Percentiles rank a stretch among this genome's conserved stretches.
These are phyloP conservation scores for Cercospora zeina DNA, from an alignment of 2,329 filamentous ascomycete species.

Conservation along the genomic window DNA sequence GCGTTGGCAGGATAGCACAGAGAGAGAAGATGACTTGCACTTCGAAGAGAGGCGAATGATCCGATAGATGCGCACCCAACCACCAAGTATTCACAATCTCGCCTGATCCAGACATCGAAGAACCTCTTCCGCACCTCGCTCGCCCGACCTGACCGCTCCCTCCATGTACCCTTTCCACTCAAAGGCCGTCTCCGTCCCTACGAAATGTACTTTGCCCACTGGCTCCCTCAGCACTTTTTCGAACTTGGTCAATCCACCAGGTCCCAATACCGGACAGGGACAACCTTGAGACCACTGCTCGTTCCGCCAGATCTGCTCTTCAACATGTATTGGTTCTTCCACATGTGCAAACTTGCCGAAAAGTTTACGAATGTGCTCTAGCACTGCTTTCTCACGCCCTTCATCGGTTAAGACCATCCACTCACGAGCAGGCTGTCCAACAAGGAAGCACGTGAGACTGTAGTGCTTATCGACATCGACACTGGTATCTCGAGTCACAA, in stretches of 20 bases:
- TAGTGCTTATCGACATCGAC: constrained; percentile 32
- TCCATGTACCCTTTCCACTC: constrained; percentile 63
- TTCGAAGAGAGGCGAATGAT: neutral
- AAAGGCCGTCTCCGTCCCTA: constrained; percentile 55
- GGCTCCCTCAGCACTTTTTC: constrained; percentile 31
- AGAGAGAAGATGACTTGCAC: neutral
- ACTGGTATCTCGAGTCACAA: constrained; percentile 51
- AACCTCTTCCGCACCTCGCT: constrained; percentile 53
- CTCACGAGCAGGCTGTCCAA: constrained; percentile 42
- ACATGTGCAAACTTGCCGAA: constrained; percentile 35
- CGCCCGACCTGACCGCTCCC: constrained; percentile 55
- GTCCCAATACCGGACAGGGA: constrained; percentile 33
- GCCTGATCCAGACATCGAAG: constrained; percentile 26
- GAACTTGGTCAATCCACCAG: constrained; percentile 32
- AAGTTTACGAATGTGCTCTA: constrained; percentile 42
- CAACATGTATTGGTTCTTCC: constrained; percentile 39
- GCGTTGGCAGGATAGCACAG: neutral
- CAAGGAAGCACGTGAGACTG: constrained; percentile 48
- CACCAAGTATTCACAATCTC: constrained; percentile 2
- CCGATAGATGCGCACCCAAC: neutral
- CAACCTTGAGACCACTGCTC: constrained; percentile 37
- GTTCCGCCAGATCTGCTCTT: constrained; percentile 35
- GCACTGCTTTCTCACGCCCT: constrained; percentile 38
- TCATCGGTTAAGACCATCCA: constrained; percentile 41
- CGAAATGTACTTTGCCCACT: constrained; percentile 53